Conservation (phyloP, 2,329 filamentous ascomycete species). For the Cladophialophora yegresii region DNA sequence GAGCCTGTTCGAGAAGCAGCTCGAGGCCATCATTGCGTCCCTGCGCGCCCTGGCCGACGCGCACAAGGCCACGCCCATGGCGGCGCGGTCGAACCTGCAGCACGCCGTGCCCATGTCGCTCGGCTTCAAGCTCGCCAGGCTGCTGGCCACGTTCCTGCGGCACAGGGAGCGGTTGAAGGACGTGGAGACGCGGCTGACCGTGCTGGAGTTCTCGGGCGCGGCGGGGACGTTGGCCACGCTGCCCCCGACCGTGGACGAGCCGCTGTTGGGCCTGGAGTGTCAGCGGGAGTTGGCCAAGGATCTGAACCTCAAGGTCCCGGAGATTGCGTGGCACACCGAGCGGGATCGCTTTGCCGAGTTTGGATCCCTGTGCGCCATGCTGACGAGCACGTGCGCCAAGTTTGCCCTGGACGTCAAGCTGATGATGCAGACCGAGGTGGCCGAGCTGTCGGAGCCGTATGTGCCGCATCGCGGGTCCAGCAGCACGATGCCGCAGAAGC, state of each 20-base stretch:
- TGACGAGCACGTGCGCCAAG: slow-evolving; percentile 43
- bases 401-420: slow-evolving; percentile 60
- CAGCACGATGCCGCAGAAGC: slow-evolving; percentile 62
- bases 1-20: slow-evolving; percentile 27
- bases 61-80: slow-evolving; percentile 34
- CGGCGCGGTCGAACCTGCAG: slow-evolving; percentile 35
- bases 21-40: slow-evolving; percentile 27
- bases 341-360: slow-evolving; percentile 35
- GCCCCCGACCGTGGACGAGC: slow-evolving; percentile 23
- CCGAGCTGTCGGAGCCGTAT: slow-evolving; percentile 59
- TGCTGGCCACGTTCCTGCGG: slow-evolving; percentile 34
- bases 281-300: slow-evolving; percentile 34
- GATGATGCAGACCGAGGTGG: slow-evolving; percentile 60
- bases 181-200: slow-evolving; percentile 26
- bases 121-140: slow-evolving; percentile 34
- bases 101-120: slow-evolving; percentile 36
- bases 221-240: slow-evolving; percentile 35
- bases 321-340: slow-evolving; percentile 36
- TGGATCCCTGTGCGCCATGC: slow-evolving; percentile 32
- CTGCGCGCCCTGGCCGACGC: slow-evolving; percentile 23
- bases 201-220: slow-evolving; percentile 36
- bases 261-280: slow-evolving; percentile 30
- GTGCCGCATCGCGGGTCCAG: slow-evolving; percentile 57
- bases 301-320: slow-evolving; percentile 31
- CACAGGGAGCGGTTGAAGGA: slow-evolving; percentile 33